phyloP scores from a whole-genome alignment of 805 yeast genomes.

The Candida patagonica region DNA sequence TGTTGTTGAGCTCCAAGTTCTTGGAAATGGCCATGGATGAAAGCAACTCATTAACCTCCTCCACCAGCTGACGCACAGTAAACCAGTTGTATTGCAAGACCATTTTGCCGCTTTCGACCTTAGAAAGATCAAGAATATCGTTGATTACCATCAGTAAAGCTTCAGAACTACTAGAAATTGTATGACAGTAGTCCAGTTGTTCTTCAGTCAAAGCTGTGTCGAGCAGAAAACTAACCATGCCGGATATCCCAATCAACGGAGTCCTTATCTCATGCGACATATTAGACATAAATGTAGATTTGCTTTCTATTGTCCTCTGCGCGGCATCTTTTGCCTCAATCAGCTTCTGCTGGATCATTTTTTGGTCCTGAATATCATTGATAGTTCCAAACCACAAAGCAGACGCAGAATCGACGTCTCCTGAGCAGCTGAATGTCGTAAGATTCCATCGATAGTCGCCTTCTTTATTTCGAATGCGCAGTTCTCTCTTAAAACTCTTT shows the following conservation, averaged over 20 bases:
- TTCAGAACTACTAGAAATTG: slow-evolving; percentile 27
- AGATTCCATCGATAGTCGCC: slow-evolving; percentile 27
- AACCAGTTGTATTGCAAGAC: slow-evolving; percentile 24
- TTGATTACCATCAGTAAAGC: slow-evolving; percentile 28
- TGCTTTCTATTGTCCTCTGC: slow-evolving; percentile 28
- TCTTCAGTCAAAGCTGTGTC: slow-evolving; percentile 26
- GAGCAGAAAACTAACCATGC: slow-evolving; percentile 28
- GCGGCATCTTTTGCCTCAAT: slow-evolving; percentile 28
- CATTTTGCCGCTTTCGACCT: slow-evolving; percentile 31
- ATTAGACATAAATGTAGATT: slow-evolving; percentile 30
- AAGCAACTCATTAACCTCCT: slow-evolving; percentile 27
- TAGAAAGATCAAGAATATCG: slow-evolving; percentile 28
- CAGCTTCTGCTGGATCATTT: slow-evolving; percentile 26
- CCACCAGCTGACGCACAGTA: slow-evolving; percentile 25
- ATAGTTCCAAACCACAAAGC: slow-evolving; percentile 27
- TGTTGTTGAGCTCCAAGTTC: slow-evolving; percentile 25
- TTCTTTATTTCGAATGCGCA: slow-evolving; percentile 19
- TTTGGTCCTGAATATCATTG: slow-evolving; percentile 28
- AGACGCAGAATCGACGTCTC: slow-evolving; percentile 8
- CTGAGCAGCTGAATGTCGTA: slow-evolving; percentile 21
- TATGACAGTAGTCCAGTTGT: slow-evolving; percentile 29
- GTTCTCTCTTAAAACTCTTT: slow-evolving; percentile 18
- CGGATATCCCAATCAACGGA: slow-evolving; percentile 30
- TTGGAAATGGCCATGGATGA: slow-evolving; percentile 28
- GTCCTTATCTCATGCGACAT: slow-evolving; percentile 31